phyloP scores from a whole-genome alignment of 2,329 filamentous ascomycete genomes.

The Fusarium zealandicum region DNA sequence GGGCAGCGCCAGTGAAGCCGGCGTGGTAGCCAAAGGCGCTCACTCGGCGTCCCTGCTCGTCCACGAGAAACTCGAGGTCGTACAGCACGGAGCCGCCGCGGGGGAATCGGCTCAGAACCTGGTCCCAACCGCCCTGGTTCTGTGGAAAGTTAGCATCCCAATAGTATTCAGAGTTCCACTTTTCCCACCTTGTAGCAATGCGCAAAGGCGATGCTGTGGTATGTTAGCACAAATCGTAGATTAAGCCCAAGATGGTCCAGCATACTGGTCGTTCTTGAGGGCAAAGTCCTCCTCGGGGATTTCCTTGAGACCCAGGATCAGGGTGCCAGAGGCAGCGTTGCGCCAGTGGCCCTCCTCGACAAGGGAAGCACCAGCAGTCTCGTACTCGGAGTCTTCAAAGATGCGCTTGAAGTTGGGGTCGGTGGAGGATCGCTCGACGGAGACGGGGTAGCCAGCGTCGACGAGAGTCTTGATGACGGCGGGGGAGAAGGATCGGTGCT shows the following conservation, averaged over 20 bases:
- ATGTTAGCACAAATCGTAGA: background rate
- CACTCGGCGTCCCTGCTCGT: conserved; percentile 50
- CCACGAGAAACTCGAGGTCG: conserved; percentile 86
- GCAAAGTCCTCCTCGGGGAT: conserved; percentile 74
- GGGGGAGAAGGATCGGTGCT: conserved; percentile 47
- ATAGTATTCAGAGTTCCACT: conserved; percentile 62
- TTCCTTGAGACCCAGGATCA: conserved; percentile 81
- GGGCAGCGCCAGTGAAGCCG: conserved; percentile 76
- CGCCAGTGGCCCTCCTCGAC: conserved; percentile 73
- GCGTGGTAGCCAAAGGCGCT: conserved; percentile 71
- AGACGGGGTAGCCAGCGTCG: conserved; percentile 72
- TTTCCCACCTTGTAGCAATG: conserved; percentile 70
- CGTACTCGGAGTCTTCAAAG: conserved; percentile 67
- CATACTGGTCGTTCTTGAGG: conserved; percentile 41
- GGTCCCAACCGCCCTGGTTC: conserved; percentile 79
- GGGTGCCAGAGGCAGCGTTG: conserved; percentile 70
- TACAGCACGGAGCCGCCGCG: conserved; percentile 68
- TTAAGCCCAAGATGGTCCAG: too few species aligned
- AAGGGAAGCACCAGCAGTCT: conserved; percentile 68
- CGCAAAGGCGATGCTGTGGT: conserved; percentile 65
- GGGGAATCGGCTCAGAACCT: conserved; percentile 80
- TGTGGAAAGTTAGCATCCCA: conserved; percentile 72
- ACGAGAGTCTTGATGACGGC: conserved; percentile 62
- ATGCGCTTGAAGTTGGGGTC: conserved; percentile 67
- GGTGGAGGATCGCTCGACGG: conserved; percentile 63